phyloP scores from a whole-genome alignment of 805 yeast genomes.

The Cyberlindnera mrakii region DNA sequence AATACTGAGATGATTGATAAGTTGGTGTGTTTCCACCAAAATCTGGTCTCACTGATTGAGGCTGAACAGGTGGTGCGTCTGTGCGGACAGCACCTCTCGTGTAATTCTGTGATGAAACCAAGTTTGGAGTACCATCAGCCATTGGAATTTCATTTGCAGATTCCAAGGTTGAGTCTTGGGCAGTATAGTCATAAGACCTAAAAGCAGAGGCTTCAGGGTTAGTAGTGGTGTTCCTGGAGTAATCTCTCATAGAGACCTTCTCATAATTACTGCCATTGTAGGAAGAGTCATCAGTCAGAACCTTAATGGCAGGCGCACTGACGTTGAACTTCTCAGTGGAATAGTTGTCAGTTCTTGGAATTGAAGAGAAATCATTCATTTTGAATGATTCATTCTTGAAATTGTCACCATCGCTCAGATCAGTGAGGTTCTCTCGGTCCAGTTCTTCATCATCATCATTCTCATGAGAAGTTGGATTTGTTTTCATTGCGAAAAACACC shows the following conservation, averaged over 20 bases:
- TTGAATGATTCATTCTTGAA: constrained; percentile 12
- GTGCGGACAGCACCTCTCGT: constrained; percentile 18
- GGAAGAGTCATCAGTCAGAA: constrained; percentile 21
- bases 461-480: constrained; percentile 8
- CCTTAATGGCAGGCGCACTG: constrained; percentile 15
- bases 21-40: constrained; percentile 14
- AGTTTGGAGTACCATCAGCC: constrained; percentile 21
- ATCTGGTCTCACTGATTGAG: constrained; percentile 22
- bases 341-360: constrained; percentile 1
- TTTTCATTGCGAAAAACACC: constrained; percentile 33
- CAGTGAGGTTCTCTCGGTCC: constrained; percentile 16
- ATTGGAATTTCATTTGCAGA: constrained; percentile 6
- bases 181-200: constrained; percentile 10
- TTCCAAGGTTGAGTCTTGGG: constrained; percentile 1
- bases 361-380: constrained; percentile 9
- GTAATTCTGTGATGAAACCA: constrained; percentile 21
- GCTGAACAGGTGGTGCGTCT: constrained; percentile 17
- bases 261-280: constrained; percentile 18
- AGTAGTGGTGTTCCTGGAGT: constrained; percentile 12
- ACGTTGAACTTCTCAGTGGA: constrained; percentile 12
- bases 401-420: constrained; percentile 19
- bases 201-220: constrained; percentile 6
- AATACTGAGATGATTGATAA: constrained; percentile 15
- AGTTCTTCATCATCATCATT: constrained; percentile 11
- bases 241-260: constrained; percentile 20